Percentiles rank a stretch among this genome's conserved stretches.
phyloP scores from a whole-genome alignment of 805 yeast species.

The Yamadazyma paraphyllophila region DNA sequence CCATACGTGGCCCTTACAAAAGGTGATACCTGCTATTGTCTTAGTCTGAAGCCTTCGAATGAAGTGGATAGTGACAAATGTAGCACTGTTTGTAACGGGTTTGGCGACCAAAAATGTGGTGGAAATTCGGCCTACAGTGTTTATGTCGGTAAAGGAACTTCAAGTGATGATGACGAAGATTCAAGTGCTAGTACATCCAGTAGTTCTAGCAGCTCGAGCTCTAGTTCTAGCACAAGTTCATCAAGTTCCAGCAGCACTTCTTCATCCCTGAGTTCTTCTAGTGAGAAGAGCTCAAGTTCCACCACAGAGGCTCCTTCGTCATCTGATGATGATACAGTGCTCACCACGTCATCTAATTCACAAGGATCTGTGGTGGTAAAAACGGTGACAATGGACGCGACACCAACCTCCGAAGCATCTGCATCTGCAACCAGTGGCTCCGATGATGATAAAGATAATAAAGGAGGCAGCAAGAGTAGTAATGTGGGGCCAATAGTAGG shows the following conservation, averaged over 20 bases:
- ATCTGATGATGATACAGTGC: conserved; percentile 2
- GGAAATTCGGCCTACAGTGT: conserved; percentile 33
- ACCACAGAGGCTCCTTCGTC: conserved; percentile 12
- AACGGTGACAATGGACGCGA: conserved; percentile 12
- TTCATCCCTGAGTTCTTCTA: conserved; percentile 11
- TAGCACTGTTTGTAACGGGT: conserved; percentile 34
- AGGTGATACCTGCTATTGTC: conserved; percentile 41
- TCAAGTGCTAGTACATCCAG: not conserved
- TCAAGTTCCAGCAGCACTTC: not conserved
- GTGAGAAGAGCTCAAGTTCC: conserved; percentile 6
- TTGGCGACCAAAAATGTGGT: conserved; percentile 35
- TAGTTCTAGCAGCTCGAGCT: conserved; percentile 6
- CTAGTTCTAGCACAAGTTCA: conserved; percentile 6
- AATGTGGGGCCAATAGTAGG: conserved; percentile 42
- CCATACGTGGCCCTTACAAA: conserved; percentile 37
- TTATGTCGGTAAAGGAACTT: conserved; percentile 24
- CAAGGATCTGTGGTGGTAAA: conserved; percentile 10
- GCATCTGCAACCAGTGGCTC: conserved; percentile 8
- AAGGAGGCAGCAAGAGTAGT: conserved; percentile 17
- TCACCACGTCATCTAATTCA: conserved; percentile 12
- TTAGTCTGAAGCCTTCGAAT: conserved; percentile 26
- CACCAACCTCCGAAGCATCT: conserved; percentile 10
- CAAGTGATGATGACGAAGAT: conserved; percentile 6
- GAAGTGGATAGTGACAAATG: conserved; percentile 21
- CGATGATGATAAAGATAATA: conserved; percentile 1